Conservation (phyloP, 768 basidiomycete genomes). For the Phylloporus scabripes region DNA sequence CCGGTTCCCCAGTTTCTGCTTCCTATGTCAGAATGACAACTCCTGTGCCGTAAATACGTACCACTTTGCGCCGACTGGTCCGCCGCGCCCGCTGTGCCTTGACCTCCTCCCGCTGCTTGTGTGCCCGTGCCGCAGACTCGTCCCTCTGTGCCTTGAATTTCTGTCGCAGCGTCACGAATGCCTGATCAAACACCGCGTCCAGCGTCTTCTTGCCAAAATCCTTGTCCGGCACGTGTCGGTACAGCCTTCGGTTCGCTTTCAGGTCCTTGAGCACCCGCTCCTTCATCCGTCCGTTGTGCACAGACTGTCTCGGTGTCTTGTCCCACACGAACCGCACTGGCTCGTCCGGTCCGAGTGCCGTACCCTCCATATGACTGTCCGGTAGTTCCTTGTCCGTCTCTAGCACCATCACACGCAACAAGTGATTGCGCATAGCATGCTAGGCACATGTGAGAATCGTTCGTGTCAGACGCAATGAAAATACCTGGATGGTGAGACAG, state of each 20-base stretch:
- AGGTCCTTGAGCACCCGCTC: slow-evolving; percentile 55
- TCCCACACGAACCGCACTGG: slow-evolving; percentile 77
- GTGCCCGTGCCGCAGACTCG: slow-evolving; percentile 34
- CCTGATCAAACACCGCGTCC: slow-evolving; percentile 64
- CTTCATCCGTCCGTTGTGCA: slow-evolving; percentile 72
- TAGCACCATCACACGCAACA: slow-evolving; percentile 55
- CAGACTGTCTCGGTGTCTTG: slow-evolving; percentile 69
- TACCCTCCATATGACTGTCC: slow-evolving; percentile 54
- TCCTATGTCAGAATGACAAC: no score
- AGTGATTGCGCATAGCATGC: slow-evolving; percentile 68
- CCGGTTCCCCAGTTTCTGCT: slow-evolving; percentile 67
- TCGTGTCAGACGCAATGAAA: not conserved
- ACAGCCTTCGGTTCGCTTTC: slow-evolving; percentile 47
- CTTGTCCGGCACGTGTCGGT: slow-evolving; percentile 58
- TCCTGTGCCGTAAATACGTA: slow-evolving; percentile 34
- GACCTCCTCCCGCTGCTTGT: slow-evolving; percentile 50
- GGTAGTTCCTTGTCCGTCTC: slow-evolving; percentile 55
- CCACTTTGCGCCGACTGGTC: slow-evolving; percentile 55
- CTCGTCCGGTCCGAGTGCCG: slow-evolving; percentile 38
- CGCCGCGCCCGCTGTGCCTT: slow-evolving; percentile 63
- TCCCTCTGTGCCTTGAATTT: slow-evolving; percentile 63
- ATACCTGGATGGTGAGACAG: slow-evolving; percentile 64
- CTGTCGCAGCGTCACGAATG: slow-evolving; percentile 60
- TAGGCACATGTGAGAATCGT: slow-evolving; percentile 25
- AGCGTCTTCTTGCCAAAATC: slow-evolving; percentile 60